Evolutionary conservation across 2,329 filamentous ascomycete genomes (phyloP).

Genomic region (Colletotrichum zoysiae): DNA sequence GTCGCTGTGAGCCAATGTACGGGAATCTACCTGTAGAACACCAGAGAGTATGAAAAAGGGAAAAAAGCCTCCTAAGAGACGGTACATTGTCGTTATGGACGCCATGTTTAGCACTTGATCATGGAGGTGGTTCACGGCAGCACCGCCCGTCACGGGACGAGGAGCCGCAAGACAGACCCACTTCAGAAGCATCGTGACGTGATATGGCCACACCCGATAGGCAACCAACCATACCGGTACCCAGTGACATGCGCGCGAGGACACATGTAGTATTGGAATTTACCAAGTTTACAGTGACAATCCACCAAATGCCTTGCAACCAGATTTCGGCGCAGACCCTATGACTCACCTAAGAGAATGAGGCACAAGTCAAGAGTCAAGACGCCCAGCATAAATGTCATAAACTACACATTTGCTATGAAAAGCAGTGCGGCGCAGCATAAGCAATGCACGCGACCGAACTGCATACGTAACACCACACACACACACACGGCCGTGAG

Average conservation of each 20-base stretch:
- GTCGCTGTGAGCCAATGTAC: not conserved
- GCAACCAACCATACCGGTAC: not conserved
- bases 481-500: too few species aligned
- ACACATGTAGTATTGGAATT: too few species aligned
- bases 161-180: not conserved
- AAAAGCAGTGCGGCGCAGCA: not conserved
- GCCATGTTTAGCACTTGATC: too few species aligned
- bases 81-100: not conserved
- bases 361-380: not conserved
- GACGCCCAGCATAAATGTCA: not conserved
- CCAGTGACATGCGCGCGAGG: too few species aligned
- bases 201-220: not conserved
- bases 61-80: not conserved
- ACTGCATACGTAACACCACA: too few species aligned
- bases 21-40: too few species aligned
- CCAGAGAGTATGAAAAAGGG: too few species aligned
- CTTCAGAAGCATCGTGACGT: not conserved
- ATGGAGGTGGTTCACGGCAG: not conserved
- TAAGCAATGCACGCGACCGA: not conserved
- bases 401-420: not conserved
- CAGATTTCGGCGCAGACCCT: too few species aligned
- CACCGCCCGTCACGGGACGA: not conserved
- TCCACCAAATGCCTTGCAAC: too few species aligned
- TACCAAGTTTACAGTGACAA: not conserved
- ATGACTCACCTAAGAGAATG: not conserved